A percentile compares a stretch with the other conserved stretches of the same genome.
phyloP scores from a whole-genome alignment of 441 rosid genomes.

The Metrosideros polymorpha region DNA sequence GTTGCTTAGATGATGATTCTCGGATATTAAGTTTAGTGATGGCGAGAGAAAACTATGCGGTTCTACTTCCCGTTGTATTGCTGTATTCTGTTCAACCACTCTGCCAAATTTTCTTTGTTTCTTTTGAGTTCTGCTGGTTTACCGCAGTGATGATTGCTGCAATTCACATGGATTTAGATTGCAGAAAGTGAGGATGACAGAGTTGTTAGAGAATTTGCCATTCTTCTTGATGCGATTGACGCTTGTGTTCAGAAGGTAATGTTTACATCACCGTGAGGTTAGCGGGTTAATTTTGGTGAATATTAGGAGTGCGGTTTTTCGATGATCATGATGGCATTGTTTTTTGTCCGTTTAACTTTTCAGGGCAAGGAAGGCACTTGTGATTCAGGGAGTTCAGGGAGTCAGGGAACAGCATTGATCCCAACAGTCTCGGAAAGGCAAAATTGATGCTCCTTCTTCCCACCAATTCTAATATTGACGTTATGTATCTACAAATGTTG shows the following conservation, averaged over 20 bases:
- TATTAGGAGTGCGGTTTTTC: not conserved
- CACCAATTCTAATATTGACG: not conserved
- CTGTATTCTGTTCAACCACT: not conserved
- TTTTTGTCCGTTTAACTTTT: not conserved
- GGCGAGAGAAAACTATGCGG: not conserved
- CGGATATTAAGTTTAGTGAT: not conserved
- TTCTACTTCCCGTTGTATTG: not conserved
- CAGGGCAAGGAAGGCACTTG: not conserved
- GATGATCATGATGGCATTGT: not conserved
- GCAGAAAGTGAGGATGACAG: slow-evolving; percentile 86
- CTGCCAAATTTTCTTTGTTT: not conserved
- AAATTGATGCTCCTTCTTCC: not conserved
- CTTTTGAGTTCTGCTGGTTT: not conserved
- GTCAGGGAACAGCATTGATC: slow-evolving; percentile 3
- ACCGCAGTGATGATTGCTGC: slow-evolving; percentile 12
- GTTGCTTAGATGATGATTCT: not conserved
- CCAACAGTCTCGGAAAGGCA: slow-evolving; percentile 57
- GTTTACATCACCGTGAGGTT: not conserved
- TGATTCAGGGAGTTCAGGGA: not conserved
- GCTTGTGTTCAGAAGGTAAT: slow-evolving; percentile 39
- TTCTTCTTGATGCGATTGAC: slow-evolving; percentile 51
- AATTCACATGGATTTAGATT: slow-evolving; percentile 30
- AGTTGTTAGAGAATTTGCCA: slow-evolving; percentile 56
- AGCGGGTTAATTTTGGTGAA: not conserved
- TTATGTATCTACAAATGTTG: not conserved